phyloP scores from a whole-genome alignment of 306 rosid genomes.

The Styphnolobium japonicum region DNA sequence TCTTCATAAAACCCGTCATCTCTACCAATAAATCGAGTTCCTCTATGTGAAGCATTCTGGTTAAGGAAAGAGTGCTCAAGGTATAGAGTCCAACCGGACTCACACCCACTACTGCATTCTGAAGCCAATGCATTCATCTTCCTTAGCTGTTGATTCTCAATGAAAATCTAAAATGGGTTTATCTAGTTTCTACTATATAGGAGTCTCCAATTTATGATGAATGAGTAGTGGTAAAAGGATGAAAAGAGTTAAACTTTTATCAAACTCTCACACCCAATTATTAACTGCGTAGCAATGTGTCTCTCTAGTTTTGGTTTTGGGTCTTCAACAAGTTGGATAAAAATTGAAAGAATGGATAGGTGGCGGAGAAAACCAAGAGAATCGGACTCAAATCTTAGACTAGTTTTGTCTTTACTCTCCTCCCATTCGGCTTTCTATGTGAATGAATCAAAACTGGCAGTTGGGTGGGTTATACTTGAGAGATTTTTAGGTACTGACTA shows the following conservation, averaged over 20 bases:
- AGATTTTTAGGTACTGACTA: no score
- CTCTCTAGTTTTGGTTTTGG: constrained; percentile 27
- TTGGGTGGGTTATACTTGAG: constrained; percentile 43
- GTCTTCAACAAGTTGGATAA: constrained; percentile 31
- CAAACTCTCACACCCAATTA: not conserved
- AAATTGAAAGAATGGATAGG: constrained; percentile 19
- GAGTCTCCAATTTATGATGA: constrained; percentile 38
- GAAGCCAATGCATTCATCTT: constrained; percentile 67
- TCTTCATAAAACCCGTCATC: constrained; percentile 21
- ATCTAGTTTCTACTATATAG: not conserved
- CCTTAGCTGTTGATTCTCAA: not conserved
- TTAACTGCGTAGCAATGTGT: constrained; percentile 31
- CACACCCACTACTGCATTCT: constrained; percentile 86
- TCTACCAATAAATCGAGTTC: not conserved
- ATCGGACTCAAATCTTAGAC: constrained; percentile 45
- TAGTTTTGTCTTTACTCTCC: constrained; percentile 59
- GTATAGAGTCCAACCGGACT: constrained; percentile 98
- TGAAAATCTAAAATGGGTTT: constrained; percentile 7
- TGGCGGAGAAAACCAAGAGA: constrained; percentile 41
- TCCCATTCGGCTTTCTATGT: constrained; percentile 22
- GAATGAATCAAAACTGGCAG: constrained; percentile 55
- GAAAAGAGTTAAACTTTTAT: not conserved
- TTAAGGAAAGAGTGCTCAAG: constrained; percentile 66
- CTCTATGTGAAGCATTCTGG: constrained; percentile 38
- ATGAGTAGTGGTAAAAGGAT: constrained; percentile 24